phyloP scores from a whole-genome alignment of 768 basidiomycete species.

The Xerocomus brunneocitrinus region DNA sequence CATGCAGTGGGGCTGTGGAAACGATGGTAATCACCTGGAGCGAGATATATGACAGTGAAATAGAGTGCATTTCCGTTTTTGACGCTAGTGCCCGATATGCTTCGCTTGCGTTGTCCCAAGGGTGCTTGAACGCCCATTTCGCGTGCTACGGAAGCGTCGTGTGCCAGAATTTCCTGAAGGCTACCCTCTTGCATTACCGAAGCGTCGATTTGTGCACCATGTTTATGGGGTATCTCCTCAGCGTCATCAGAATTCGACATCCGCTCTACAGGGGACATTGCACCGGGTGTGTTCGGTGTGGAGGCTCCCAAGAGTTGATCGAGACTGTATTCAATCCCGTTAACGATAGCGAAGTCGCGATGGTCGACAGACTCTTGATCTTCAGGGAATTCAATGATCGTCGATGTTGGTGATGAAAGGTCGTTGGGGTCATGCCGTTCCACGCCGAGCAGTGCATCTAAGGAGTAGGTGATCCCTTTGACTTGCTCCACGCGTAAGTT shows the following conservation, averaged over 20 bases:
- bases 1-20: slow-evolving; percentile 95
- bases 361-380: slow-evolving; percentile 69
- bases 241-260: slow-evolving; percentile 19
- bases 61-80: slow-evolving; percentile 80
- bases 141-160: slow-evolving; percentile 66
- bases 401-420: slow-evolving; percentile 39
- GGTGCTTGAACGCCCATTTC: slow-evolving; percentile 59
- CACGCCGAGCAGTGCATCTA: slow-evolving; percentile 87
- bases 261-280: slow-evolving; percentile 27
- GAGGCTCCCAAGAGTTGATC: slow-evolving; percentile 74
- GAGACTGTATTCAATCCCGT: slow-evolving; percentile 95
- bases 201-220: slow-evolving; percentile 68
- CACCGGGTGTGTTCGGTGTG: slow-evolving; percentile 38
- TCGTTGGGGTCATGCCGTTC: slow-evolving; percentile 44
- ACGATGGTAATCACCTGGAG: slow-evolving; percentile 96
- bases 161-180: slow-evolving; percentile 53
- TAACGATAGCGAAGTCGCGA: slow-evolving; percentile 91
- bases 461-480: slow-evolving; percentile 95
- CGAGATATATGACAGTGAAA: slow-evolving; percentile 95
- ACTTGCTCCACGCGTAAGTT: slow-evolving; percentile 87
- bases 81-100: slow-evolving; percentile 44
- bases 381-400: slow-evolving; percentile 37
- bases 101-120: slow-evolving; percentile 29
- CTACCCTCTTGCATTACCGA: slow-evolving; percentile 59
- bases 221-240: slow-evolving; percentile 44